Conservation (phyloP, 2,329 filamentous ascomycete genomes). For the Claviceps maximensis region DNA sequence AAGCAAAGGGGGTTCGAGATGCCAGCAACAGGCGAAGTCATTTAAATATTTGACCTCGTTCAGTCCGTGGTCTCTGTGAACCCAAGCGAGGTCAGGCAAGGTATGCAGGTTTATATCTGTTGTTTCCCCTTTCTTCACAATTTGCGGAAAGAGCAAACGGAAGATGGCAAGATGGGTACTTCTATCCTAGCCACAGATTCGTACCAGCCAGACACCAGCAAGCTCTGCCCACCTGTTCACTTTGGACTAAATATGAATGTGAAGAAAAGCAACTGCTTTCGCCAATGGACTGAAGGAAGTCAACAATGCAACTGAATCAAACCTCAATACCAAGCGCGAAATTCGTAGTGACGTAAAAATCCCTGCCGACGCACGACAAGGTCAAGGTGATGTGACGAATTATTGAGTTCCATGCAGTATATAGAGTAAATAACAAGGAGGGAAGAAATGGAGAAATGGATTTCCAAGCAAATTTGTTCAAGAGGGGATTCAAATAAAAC, state of each 20-base stretch:
- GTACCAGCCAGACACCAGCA: neutral
- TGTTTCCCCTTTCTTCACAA: neutral
- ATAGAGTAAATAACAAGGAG: neutral
- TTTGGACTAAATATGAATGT: neutral
- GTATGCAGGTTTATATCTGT: neutral
- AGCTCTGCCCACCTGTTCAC: conserved; percentile 1
- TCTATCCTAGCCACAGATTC: neutral
- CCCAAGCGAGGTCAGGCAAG: conserved; percentile 1
- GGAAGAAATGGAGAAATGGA: neutral
- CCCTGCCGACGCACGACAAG: neutral
- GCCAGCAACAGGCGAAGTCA: neutral
- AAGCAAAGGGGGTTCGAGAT: neutral
- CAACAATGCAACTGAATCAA: neutral
- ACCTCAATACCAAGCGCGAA: neutral
- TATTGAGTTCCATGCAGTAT: neutral
- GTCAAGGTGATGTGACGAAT: neutral
- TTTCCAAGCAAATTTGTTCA: neutral
- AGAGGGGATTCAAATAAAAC: neutral
- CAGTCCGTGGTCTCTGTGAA: neutral
- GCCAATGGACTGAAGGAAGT: neutral
- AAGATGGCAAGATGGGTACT: neutral
- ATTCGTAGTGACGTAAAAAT: neutral
- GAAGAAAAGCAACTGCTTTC: neutral
- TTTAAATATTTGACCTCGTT: neutral
- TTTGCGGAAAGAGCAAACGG: conserved; percentile 7